A percentile compares a stretch with the other conserved stretches of the same genome.
phyloP scores from a whole-genome alignment of 768 basidiomycete genomes.

The Kwoniella sp. region DNA sequence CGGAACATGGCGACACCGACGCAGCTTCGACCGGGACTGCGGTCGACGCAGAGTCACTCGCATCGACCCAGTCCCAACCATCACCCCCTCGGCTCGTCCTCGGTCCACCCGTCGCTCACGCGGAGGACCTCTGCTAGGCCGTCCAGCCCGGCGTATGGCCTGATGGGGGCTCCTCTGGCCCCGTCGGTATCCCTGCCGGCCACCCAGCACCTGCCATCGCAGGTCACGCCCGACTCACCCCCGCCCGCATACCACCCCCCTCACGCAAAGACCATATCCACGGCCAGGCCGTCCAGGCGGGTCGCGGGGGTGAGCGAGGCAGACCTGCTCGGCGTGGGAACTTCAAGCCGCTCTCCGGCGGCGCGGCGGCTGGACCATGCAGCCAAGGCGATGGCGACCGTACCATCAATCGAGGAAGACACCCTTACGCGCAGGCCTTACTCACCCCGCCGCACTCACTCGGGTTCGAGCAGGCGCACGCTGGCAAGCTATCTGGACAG shows the following conservation, averaged over 20 bases:
- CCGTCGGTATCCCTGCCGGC: conserved; percentile 2
- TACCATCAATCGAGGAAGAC: too few species aligned
- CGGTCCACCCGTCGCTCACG: conserved; percentile 17
- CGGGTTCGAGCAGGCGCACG: background rate
- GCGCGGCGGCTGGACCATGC: too few species aligned
- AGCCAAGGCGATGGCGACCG: too few species aligned
- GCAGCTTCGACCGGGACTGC: conserved; percentile 6
- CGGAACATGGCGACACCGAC: too few species aligned
- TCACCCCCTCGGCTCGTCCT: conserved; percentile 2
- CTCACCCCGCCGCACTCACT: conserved; percentile 4
- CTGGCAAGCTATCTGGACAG: conserved; percentile 14
- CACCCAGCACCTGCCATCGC: background rate
- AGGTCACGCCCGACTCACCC: background rate
- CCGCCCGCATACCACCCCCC: conserved; percentile 3
- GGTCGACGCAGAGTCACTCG: background rate
- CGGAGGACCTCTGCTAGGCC: conserved; percentile 5
- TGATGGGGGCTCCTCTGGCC: background rate
- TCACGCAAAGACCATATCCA: conserved; percentile 13
- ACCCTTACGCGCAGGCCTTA: background rate
- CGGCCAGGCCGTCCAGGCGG: conserved; percentile 2
- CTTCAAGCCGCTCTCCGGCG: too few species aligned
- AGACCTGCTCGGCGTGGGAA: conserved; percentile 19
- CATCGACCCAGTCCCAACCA: background rate
- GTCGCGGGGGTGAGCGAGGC: conserved; percentile 12
- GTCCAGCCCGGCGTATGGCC: background rate